These are phyloP conservation scores for Pseudocercospora cruenta DNA, from an alignment of 2,329 filamentous ascomycete species.

Conservation along the genomic window DNA sequence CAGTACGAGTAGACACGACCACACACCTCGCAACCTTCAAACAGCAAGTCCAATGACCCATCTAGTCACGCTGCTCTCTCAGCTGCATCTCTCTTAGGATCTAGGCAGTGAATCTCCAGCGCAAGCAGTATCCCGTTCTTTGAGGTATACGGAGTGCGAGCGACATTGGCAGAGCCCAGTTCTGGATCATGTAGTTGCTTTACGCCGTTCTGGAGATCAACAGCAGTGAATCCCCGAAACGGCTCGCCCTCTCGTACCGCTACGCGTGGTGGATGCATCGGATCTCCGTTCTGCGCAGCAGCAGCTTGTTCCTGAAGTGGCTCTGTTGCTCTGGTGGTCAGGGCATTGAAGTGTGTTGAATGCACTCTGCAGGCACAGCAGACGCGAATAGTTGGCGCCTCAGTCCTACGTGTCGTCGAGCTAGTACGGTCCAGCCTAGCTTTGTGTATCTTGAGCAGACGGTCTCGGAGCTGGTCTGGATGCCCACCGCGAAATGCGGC, in stretches of 20 bases:
- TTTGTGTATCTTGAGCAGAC: constrained; percentile 27
- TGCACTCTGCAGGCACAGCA: constrained; percentile 37
- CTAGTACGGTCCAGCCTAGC: constrained; percentile 4
- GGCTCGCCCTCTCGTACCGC: constrained; percentile 31
- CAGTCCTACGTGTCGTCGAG: neutral
- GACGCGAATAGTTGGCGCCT: constrained; percentile 33
- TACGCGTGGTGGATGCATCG: constrained; percentile 10
- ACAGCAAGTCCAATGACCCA: constrained; percentile 18
- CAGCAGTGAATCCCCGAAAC: constrained; percentile 35
- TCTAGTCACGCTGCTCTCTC: constrained; percentile 22
- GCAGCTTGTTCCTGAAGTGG: constrained; percentile 3
- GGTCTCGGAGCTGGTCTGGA: constrained; percentile 23
- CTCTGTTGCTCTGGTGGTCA: constrained; percentile 26
- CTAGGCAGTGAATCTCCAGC: constrained; percentile 28
- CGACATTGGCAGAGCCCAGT: constrained; percentile 32
- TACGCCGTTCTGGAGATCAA: constrained; percentile 30
- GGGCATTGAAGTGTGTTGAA: constrained; percentile 31
- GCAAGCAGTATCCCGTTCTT: constrained; percentile 33
- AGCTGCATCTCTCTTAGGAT: constrained; percentile 24
- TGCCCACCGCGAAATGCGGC: constrained; percentile 15
- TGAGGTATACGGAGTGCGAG: constrained; percentile 32
- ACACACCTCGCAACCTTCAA: constrained; percentile 19
- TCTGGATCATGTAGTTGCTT: constrained; percentile 31
- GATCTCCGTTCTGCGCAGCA: constrained; percentile 4
- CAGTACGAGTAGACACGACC: constrained; percentile 15